Evolutionary conservation across 1,284 basidiomycete species (phyloP).

Genomic region (Athelia sp.): DNA sequence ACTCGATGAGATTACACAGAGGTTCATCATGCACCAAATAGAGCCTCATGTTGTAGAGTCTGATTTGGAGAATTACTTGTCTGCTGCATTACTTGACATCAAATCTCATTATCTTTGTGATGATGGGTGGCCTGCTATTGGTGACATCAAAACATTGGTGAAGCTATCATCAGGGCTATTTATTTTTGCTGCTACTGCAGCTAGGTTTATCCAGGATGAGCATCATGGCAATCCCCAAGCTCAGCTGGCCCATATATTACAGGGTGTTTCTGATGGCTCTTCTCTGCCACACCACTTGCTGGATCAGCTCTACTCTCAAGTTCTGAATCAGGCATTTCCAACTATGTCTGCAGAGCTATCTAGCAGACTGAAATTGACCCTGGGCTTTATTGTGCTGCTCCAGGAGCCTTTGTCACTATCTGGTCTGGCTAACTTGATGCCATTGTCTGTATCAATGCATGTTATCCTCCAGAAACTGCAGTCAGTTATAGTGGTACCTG

Average conservation of each 20-base stretch:
- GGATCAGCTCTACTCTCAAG: slow-evolving; percentile 12
- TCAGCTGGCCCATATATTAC: slow-evolving; percentile 9
- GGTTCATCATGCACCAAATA: slow-evolving; percentile 11
- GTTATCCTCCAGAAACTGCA: too few species aligned
- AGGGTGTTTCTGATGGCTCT: background rate
- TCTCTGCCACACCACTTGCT: slow-evolving; percentile 5
- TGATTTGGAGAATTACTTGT: slow-evolving; percentile 15
- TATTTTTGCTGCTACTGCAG: slow-evolving; percentile 18
- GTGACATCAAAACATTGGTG: slow-evolving; percentile 9
- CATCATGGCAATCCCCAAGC: slow-evolving; percentile 7
- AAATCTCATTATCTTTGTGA: slow-evolving; percentile 4
- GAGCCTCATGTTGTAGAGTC: slow-evolving; percentile 7
- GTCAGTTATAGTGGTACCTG: background rate
- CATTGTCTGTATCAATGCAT: too few species aligned
- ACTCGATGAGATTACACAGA: slow-evolving; percentile 3
- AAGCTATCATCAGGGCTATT: slow-evolving; percentile 15
- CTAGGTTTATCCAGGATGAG: slow-evolving; percentile 15
- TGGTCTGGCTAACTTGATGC: too few species aligned
- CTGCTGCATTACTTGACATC: slow-evolving; percentile 1
- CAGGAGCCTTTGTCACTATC: slow-evolving; percentile 10
- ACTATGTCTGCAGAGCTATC: slow-evolving; percentile 2
- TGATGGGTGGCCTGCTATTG: slow-evolving; percentile 11
- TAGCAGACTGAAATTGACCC: slow-evolving; percentile 5
- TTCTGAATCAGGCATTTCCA: slow-evolving; percentile 9
- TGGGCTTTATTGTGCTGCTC: slow-evolving; percentile 12